Evolutionary conservation across 2,329 filamentous ascomycete species (phyloP), one percentile per base, ranked within the genome.

Genomic region (Parascedosporium putredinis): DNA sequence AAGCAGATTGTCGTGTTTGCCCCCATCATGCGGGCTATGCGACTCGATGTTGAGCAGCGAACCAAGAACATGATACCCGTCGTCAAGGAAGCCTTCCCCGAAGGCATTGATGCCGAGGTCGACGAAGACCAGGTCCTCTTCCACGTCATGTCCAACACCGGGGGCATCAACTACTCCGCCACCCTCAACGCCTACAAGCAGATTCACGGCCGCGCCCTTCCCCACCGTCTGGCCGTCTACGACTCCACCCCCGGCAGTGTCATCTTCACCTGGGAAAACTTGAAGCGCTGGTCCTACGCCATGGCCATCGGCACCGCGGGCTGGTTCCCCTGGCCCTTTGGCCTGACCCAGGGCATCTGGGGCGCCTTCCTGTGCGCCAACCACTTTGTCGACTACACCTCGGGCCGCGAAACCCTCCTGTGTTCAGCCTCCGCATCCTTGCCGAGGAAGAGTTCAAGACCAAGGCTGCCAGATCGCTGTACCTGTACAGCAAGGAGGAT

Each of bases 401-500:
- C 65, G 0, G 68, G 73, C 0, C 59, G 60, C 0, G 65, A 71
- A 45, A 64, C 34, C 64, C 71, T 1, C 68, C 69, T 0, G 59
- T 62, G 0, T 72, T 67, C 46, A 69, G 66, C 47, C 55, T 63
- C 33, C 55, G 58, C 3, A 31, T 31, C 10, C 61, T 66, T 1
- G 66, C 70, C 34, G 62, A 71, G n/a, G 60, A 66, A 10, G 55
- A 57, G 10, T 64, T 58, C 5, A 65, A 67, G 24, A 59, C 63
- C 3, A 57, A 57, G 33, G 53, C 50, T 3, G 67, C 74, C 1
- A 68, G 70, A 16, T 66, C 75, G 47, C 56, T 81, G 51, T 83
- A 79, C 60, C 54, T 81, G 24, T 83, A 82, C 57, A 79, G 76
- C 54, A 73, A 72, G 52, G 71, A 70, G 45, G 79, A 83, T 54